Evolutionary conservation across 768 basidiomycete genomes (phyloP), one percentile per base, ranked within the genome.

Genomic region (Coprinopsis cinerea): DNA sequence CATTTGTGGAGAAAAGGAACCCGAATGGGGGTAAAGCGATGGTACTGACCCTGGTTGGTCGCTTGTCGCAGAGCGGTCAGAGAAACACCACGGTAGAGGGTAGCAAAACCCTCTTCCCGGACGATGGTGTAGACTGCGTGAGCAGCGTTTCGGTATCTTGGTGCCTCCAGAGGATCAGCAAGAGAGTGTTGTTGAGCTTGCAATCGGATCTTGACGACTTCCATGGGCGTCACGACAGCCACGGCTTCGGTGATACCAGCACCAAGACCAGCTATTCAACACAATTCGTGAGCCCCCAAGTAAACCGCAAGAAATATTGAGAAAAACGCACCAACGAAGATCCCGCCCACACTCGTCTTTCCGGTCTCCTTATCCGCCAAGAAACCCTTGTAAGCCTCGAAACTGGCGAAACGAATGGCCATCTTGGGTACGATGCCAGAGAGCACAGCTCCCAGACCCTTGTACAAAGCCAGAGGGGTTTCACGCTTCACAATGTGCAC

Each of bases 361-460:
- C 94, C 94, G 0, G 89, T 91, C 32, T 74, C 65, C 52, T 77
- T 74, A 58, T 91, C 81, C 2, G 87, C 82, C 36, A 98, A 67
- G 77, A 79, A 83, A 0, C 73, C 78, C 66, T 95, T 93, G 77
- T 99, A 99, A 39, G 83, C 75, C 72, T 99, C 96, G 64, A 99
- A 99, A 65, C 90, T 92, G 6, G 95, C 94, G 65, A 98, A 99
- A 30, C 96, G 88, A 63, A 93, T 97, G 42, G 92, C 92, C 96
- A 99, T 99, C 73, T 99, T 99, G 1, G 96, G 96, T 6, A 97
- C 92, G 65, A 99, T 99, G 9, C 96, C 96, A 10, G 90, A 85
- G 41, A 95, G 73, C 36, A 99, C 96, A 7, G 96, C 96, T 20
- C 96, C 96, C 30, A 99, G 81, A 54, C 94, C 96, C 65, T 99